Evolutionary conservation across 2,329 filamentous ascomycete genomes (phyloP).

Genomic region (Hymenoscyphus linearis): DNA sequence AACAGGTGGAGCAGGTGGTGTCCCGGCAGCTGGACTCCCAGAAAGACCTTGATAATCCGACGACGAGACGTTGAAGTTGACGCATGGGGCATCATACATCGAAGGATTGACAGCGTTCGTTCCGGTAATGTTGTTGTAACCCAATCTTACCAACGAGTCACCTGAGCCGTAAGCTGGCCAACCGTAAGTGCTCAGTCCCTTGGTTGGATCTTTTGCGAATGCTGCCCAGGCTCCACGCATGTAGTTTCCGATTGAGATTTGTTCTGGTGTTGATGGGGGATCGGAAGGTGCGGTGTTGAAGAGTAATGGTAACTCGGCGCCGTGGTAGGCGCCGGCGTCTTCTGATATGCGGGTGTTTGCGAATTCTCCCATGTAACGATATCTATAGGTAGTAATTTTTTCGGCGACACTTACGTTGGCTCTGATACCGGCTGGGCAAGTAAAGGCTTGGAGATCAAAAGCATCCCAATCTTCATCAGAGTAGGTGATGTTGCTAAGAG

Average conservation of each 20-base stretch:
- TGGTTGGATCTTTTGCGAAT: conserved; percentile 36
- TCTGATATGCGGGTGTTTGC: conserved; percentile 30
- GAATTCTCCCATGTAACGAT: conserved; percentile 36
- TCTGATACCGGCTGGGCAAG: conserved; percentile 30
- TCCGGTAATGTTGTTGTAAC: conserved; percentile 27
- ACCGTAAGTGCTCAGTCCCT: conserved; percentile 31
- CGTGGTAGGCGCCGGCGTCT: conserved; percentile 34
- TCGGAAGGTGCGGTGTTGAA: conserved; percentile 28
- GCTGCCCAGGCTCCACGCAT: conserved; percentile 37
- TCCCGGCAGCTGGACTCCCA: neutral
- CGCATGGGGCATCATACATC: conserved; percentile 25
- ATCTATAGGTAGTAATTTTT: conserved; percentile 35
- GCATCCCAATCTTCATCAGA: conserved; percentile 27
- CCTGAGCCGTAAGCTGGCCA: conserved; percentile 29
- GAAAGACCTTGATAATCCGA: neutral
- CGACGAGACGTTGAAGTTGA: conserved; percentile 17
- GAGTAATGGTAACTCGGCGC: conserved; percentile 31
- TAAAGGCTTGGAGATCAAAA: conserved; percentile 32
- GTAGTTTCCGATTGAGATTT: conserved; percentile 32
- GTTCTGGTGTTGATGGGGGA: conserved; percentile 24
- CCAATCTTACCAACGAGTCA: conserved; percentile 28
- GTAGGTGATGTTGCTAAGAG: conserved; percentile 16
- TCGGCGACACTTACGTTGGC: conserved; percentile 25
- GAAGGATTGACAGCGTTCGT: conserved; percentile 26
- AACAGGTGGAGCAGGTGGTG: neutral